Conservation (phyloP, 768 basidiomycete species). For the Auricularia sp. region DNA sequence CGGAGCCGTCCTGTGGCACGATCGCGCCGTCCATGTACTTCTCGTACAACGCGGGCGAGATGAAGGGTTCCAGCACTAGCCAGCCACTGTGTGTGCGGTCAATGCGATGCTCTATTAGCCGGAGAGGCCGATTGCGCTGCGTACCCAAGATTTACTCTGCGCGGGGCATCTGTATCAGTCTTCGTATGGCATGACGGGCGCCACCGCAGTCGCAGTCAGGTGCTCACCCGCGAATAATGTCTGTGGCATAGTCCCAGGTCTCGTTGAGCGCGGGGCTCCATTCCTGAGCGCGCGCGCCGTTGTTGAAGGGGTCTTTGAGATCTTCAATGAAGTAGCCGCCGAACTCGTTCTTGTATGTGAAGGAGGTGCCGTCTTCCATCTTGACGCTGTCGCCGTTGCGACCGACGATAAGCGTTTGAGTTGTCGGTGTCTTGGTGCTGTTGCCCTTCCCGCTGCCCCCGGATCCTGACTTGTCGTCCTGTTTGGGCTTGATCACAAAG, state of each 20-base stretch:
- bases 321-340: conserved; percentile 70
- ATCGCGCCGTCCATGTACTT: conserved; percentile 34
- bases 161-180: background rate
- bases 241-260: conserved; percentile 58
- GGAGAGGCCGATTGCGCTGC: background rate
- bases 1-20: conserved; percentile 37
- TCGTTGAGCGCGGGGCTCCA: conserved; percentile 76
- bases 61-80: conserved; percentile 73
- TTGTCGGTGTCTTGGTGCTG: conserved; percentile 12
- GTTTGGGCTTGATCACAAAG: conserved; percentile 13
- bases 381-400: conserved; percentile 60
- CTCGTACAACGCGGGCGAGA: conserved; percentile 53
- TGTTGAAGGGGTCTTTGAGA: conserved; percentile 65
- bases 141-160: conserved; percentile 81
- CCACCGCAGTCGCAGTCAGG: background rate
- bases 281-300: conserved; percentile 61
- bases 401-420: conserved; percentile 35
- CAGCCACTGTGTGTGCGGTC: conserved; percentile 35
- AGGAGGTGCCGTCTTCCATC: conserved; percentile 55
- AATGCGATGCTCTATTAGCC: background rate
- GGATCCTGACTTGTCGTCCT: background rate
- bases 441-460: background rate
- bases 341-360: conserved; percentile 69
- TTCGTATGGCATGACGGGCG: background rate
- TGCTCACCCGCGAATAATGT: conserved; percentile 51